Evolutionary conservation across 1,139 yeast species (phyloP).

Genomic region (Debaryomyces subglobosus): DNA sequence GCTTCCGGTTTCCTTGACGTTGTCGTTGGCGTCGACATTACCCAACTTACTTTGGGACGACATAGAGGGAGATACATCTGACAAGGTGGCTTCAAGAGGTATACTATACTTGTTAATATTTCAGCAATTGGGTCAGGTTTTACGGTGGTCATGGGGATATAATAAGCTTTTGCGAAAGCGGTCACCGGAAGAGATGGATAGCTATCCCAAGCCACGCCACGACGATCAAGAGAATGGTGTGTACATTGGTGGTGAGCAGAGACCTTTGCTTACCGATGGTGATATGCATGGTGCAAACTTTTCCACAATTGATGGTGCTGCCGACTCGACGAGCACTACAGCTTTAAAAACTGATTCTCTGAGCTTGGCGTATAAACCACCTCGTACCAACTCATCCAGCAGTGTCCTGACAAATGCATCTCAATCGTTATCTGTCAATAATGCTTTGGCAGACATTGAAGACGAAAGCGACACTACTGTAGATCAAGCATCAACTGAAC

Average conservation of each 20-base stretch:
- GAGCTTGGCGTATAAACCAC: not conserved
- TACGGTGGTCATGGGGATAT: slow-evolving; percentile 94
- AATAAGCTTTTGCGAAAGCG: slow-evolving; percentile 66
- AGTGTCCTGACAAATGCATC: not conserved
- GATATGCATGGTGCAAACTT: not conserved
- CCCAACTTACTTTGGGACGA: slow-evolving; percentile 80
- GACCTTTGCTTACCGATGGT: slow-evolving; percentile 13
- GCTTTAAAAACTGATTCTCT: not conserved
- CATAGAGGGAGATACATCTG: slow-evolving; percentile 63
- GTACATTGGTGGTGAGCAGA: slow-evolving; percentile 13
- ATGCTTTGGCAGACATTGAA: slow-evolving; percentile 1
- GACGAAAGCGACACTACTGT: slow-evolving; percentile 9
- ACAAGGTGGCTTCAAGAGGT: slow-evolving; percentile 79
- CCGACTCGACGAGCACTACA: not conserved
- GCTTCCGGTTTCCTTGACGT: slow-evolving; percentile 75
- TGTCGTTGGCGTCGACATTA: slow-evolving; percentile 69
- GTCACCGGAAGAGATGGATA: slow-evolving; percentile 41
- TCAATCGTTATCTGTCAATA: not conserved
- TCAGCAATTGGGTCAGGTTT: slow-evolving; percentile 82
- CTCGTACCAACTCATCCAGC: not conserved
- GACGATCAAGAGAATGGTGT: slow-evolving; percentile 3
- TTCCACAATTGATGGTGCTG: not conserved
- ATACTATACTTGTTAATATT: slow-evolving; percentile 74
- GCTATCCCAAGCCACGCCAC: slow-evolving; percentile 20
- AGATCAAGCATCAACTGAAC: not conserved